Percentiles rank a stretch among this genome's conserved stretches.
Evolutionary conservation across 371 early-diverging fungal species (phyloP).

Genomic region (Massospora cicadina): DNA sequence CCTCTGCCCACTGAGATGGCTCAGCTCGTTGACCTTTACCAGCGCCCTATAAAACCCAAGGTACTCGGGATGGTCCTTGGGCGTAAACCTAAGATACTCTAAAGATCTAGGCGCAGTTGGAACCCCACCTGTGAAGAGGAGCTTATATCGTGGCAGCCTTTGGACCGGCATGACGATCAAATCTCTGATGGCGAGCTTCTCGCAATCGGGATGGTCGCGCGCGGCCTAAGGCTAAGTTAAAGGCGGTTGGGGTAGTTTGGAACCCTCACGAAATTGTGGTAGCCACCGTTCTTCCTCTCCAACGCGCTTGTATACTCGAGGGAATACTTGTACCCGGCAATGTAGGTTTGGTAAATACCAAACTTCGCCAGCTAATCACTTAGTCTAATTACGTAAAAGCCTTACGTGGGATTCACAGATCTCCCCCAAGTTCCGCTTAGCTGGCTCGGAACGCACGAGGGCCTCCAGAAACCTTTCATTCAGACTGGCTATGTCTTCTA

Average conservation of each 20-base stretch:
- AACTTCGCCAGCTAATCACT: neutral
- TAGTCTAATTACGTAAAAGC: neutral
- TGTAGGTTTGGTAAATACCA: constrained; percentile 6
- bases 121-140: constrained; percentile 18
- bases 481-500: constrained; percentile 5
- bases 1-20: neutral
- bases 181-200: constrained; percentile 24
- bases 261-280: constrained; percentile 5
- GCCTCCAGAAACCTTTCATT: neutral
- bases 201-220: constrained; percentile 21
- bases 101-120: neutral
- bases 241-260: neutral
- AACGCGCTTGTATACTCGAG: neutral
- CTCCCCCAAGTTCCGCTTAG: neutral
- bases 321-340: constrained; percentile 6
- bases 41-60: neutral
- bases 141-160: constrained; percentile 26
- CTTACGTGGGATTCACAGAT: constrained; percentile 1
- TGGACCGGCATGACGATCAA: constrained; percentile 30
- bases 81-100: constrained; percentile 11
- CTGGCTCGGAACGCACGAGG: neutral
- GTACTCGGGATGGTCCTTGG: constrained; percentile 10
- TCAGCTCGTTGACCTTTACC: constrained; percentile 7
- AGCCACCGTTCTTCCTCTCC: constrained; percentile 1
- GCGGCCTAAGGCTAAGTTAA: constrained; percentile 1